Conservation (phyloP, 352 stramenopile species). For the Globisporangium splendens region DNA sequence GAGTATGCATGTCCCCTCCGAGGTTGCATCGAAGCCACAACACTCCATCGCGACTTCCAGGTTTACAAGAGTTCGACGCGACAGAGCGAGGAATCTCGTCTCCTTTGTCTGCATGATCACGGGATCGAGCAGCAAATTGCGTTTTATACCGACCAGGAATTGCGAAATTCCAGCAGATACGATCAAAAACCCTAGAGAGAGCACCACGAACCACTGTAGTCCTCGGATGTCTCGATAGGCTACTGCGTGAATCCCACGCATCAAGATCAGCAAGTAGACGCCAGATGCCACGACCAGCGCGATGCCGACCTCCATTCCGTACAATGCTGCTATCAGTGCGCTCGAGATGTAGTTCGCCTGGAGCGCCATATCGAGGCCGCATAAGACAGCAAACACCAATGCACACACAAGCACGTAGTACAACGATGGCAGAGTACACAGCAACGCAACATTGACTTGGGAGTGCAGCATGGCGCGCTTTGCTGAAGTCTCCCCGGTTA, state of each 20-base stretch:
- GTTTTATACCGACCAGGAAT: slow-evolving; percentile 27
- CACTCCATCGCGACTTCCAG: slow-evolving; percentile 47
- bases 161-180: slow-evolving; percentile 22
- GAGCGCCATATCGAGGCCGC: slow-evolving; percentile 38
- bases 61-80: slow-evolving; percentile 16
- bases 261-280: slow-evolving; percentile 25
- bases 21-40: slow-evolving; percentile 33
- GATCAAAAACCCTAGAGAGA: slow-evolving; percentile 29
- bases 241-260: slow-evolving; percentile 25
- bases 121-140: slow-evolving; percentile 34
- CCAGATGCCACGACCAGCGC: slow-evolving; percentile 12
- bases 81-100: slow-evolving; percentile 24
- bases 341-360: slow-evolving; percentile 34
- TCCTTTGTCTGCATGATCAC: slow-evolving; percentile 29
- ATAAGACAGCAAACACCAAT: slow-evolving; percentile 23
- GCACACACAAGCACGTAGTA: slow-evolving; percentile 26
- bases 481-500: slow-evolving; percentile 6
- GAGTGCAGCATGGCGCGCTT: slow-evolving; percentile 30
- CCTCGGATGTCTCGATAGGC: slow-evolving; percentile 24
- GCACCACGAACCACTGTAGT: slow-evolving; percentile 28
- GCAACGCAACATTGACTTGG: slow-evolving; percentile 22
- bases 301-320: slow-evolving; percentile 36
- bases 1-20: slow-evolving; percentile 30
- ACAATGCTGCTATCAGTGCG: slow-evolving; percentile 27
- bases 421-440: slow-evolving; percentile 37